Evolutionary conservation across 2,329 filamentous ascomycete genomes (phyloP), one percentile per base, ranked within the genome.

Genomic region (Talaromyces sp.): DNA sequence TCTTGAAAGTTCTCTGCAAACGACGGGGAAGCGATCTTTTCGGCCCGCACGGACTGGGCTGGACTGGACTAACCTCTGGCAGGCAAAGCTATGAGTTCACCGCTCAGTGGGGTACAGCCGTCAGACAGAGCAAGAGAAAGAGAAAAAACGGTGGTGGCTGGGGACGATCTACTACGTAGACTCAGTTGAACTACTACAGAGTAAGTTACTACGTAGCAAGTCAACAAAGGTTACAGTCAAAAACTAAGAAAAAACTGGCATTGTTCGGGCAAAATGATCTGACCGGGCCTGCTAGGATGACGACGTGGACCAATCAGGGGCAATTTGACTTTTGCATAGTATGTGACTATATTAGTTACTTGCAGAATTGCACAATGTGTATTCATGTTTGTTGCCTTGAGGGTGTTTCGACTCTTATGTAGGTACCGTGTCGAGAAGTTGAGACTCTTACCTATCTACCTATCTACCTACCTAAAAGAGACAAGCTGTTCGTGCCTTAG

Each of bases 301-400:
- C 48, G 55, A 58, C 55, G 55, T 58, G 55, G 55, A 44, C 55
- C 55, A 58, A 58, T 58, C 55, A 42, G 55, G 67, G 65, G 63
- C 37, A 60, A 64, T 67, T 67, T 21, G 14, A 5, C 14, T 48
- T 44, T 42, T n/a, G n/a, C n/a, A n/a, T n/a, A n/a, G n/a, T n/a
- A n/a, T n/a, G n/a, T n/a, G n/a, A 28, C 28, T 28, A 28, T 28
- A 28, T 28, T 28, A 28, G 3, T 28, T 28, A 6, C 3, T 6
- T 28, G 28, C n/a, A n/a, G n/a, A n/a, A n/a, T n/a, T n/a, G 28
- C 28, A 28, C 28, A 28, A 28, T 28, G 28, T 28, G 6, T 28
- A 28, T 28, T 3, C 6, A 28, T 28, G 28, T n/a, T n/a, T 28
- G 28, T 6, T 28, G 28, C 28, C 28, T 28, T 28, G 28, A 28